Base-by-base conservation (phyloP, 83 land plant species). In the Picea abies region DNA sequence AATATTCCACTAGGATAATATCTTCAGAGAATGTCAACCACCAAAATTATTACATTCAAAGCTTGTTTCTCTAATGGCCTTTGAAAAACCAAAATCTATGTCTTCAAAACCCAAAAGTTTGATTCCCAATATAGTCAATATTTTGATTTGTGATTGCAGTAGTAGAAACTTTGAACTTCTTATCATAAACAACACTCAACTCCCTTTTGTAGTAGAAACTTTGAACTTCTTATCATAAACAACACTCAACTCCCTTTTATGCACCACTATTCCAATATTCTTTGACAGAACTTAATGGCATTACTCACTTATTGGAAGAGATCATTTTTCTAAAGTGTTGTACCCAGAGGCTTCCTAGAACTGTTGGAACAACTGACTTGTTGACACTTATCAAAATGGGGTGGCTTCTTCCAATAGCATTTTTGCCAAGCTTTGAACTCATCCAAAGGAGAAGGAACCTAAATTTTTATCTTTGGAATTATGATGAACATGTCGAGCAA, bases 371-470 rank as follows among this genome's bases (percentile, higher is more conserved):
- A 3, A 29, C 22, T 23, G 12, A 58, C 16, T 29, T 23, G 0
- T 17, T 78, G 62, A 60, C 37, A 26, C n/a, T 60, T 77, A 25
- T n/a, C 29, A 29, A 23, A 26, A 32, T 26, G 15, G 25, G 80
- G 80, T 78, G 62, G 49, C 47, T 78, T 88, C 81, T 75, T 39
- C 92, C 88, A 88, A 77, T 71, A 77, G 4, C 88, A 90, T 11
- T 79, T 62, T n/a, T 83, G 86, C 75, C 83, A 83, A 82, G 87
- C 84, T 78, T 90, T 87, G 35, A 87, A 86, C 92, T 90, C 29
- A 29, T 29, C 29, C 1, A 29, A 29, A 39, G 5, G 41, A 5
- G 5, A 39, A 39, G 41, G 41, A 39, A 39, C 41, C 5, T 39
- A 3, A 39, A 39, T 39, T 39, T 3, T 39, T 5, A 39, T 5